Conservation (phyloP, 805 yeast genomes). For the Candida ovalis region DNA sequence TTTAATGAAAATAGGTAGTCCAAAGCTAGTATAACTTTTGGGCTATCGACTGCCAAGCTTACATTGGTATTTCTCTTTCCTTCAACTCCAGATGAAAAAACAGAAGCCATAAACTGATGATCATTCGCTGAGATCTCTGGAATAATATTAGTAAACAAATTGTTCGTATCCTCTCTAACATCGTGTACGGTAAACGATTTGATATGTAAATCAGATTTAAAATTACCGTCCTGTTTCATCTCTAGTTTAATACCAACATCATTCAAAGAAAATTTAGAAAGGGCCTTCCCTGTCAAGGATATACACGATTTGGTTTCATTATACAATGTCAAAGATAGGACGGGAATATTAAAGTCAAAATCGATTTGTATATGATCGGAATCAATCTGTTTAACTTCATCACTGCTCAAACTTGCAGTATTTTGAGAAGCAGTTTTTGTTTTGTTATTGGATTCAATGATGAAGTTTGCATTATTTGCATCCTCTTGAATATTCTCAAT, state of each 20-base stretch:
- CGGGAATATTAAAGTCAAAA: constrained; percentile 57
- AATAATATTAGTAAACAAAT: constrained; percentile 74
- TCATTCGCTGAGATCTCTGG: constrained; percentile 63
- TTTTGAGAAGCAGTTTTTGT: neutral
- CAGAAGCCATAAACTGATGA: constrained; percentile 65
- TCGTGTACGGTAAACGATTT: constrained; percentile 78
- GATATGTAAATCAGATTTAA: constrained; percentile 57
- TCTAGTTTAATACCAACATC: constrained; percentile 49
- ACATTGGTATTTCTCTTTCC: constrained; percentile 40
- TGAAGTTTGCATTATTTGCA: constrained; percentile 59
- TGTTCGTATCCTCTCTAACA: constrained; percentile 55
- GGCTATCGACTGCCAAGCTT: constrained; percentile 71
- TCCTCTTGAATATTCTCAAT: constrained; percentile 56
- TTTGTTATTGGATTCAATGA: constrained; percentile 27
- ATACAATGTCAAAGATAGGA: constrained; percentile 57
- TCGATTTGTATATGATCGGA: constrained; percentile 35
- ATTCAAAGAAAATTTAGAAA: constrained; percentile 59
- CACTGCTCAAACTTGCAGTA: neutral
- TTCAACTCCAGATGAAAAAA: constrained; percentile 39
- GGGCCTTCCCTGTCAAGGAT: constrained; percentile 36
- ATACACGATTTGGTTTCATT: constrained; percentile 41
- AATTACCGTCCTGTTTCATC: constrained; percentile 51
- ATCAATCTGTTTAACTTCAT: constrained; percentile 11
- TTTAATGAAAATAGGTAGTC: constrained; percentile 82
- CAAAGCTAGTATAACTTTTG: constrained; percentile 74